Conservation (phyloP, 2,329 filamentous ascomycete species). For the Exophiala phaeomuriformis region DNA sequence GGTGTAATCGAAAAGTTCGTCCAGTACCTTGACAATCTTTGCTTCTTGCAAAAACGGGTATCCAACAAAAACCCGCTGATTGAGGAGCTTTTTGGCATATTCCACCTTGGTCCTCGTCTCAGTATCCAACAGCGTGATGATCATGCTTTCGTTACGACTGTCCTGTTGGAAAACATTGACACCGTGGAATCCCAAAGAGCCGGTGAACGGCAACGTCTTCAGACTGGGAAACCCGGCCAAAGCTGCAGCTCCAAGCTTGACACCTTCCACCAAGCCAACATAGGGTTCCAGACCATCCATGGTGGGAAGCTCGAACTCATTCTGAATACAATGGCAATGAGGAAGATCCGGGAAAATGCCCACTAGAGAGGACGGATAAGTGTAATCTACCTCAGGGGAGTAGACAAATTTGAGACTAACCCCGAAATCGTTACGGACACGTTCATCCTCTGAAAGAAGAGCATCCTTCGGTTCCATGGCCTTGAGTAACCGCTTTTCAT, state of each 20-base stretch:
- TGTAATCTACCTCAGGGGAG: slow-evolving; percentile 65
- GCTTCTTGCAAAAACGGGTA: slow-evolving; percentile 95
- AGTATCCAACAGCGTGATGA: slow-evolving; percentile 72
- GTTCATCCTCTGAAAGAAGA: slow-evolving; percentile 69
- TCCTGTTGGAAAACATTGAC: slow-evolving; percentile 94
- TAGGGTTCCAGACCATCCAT: slow-evolving; percentile 84
- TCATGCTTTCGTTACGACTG: slow-evolving; percentile 92
- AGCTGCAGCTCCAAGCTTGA: slow-evolving; percentile 72
- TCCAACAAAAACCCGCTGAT: slow-evolving; percentile 79
- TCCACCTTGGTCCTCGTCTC: slow-evolving; percentile 64
- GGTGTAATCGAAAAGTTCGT: slow-evolving; percentile 86
- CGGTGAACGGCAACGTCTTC: slow-evolving; percentile 76
- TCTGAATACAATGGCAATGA: slow-evolving; percentile 85
- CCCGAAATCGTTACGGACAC: slow-evolving; percentile 78
- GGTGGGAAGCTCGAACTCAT: slow-evolving; percentile 88
- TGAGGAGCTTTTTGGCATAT: slow-evolving; percentile 69
- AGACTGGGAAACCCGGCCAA: slow-evolving; percentile 89
- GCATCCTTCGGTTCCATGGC: slow-evolving; percentile 83
- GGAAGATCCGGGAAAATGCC: slow-evolving; percentile 85
- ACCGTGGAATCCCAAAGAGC: slow-evolving; percentile 74
- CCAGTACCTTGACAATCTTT: slow-evolving; percentile 78
- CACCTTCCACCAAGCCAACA: slow-evolving; percentile 75
- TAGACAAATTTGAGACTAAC: slow-evolving; percentile 91
- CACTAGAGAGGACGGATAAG: slow-evolving; percentile 78
- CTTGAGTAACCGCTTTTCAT: slow-evolving; percentile 73